phyloP scores from a whole-genome alignment of 2,329 filamentous ascomycete genomes.

The Septoria petroselini region DNA sequence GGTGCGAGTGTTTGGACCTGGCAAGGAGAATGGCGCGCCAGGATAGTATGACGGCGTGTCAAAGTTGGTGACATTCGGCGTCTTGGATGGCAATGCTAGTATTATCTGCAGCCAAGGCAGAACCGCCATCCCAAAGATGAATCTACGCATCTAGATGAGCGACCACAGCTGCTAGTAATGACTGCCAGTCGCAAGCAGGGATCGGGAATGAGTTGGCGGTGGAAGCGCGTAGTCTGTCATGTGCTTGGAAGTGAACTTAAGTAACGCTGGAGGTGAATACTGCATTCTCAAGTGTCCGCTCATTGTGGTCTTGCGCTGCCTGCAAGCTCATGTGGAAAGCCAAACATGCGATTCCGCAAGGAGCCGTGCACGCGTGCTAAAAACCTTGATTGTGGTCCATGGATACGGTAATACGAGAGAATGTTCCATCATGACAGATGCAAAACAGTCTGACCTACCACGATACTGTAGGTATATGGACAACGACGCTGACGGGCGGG shows the following conservation, averaged over 20 bases:
- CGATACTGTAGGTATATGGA: too few relatives aligned
- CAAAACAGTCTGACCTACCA: too few relatives aligned
- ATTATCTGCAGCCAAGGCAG: slow-evolving; percentile 14
- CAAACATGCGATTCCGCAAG: too few relatives aligned
- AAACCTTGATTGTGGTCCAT: too few relatives aligned
- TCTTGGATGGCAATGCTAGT: slow-evolving; percentile 6
- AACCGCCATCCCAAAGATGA: slow-evolving; percentile 4
- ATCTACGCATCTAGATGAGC: slow-evolving; percentile 6
- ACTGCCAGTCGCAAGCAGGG: background rate
- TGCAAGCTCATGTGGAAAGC: too few relatives aligned
- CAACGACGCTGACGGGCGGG: too few relatives aligned
- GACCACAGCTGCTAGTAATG: background rate
- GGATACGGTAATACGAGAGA: too few relatives aligned
- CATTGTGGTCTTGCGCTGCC: too few relatives aligned
- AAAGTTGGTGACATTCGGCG: slow-evolving; percentile 1
- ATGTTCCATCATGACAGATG: too few relatives aligned
- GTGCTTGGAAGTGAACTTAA: background rate
- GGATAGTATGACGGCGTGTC: slow-evolving; percentile 19
- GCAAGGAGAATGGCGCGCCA: slow-evolving; percentile 15
- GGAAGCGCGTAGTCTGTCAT: background rate
- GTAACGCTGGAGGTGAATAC: background rate
- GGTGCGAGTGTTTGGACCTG: slow-evolving; percentile 9
- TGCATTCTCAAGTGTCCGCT: too few relatives aligned
- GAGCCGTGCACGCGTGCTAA: too few relatives aligned
- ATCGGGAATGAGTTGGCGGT: background rate